Percentiles rank a stretch among this genome's conserved stretches.
Conservation (phyloP, 2,329 filamentous ascomycete species). For the Tolypocladium ovalisporum region DNA sequence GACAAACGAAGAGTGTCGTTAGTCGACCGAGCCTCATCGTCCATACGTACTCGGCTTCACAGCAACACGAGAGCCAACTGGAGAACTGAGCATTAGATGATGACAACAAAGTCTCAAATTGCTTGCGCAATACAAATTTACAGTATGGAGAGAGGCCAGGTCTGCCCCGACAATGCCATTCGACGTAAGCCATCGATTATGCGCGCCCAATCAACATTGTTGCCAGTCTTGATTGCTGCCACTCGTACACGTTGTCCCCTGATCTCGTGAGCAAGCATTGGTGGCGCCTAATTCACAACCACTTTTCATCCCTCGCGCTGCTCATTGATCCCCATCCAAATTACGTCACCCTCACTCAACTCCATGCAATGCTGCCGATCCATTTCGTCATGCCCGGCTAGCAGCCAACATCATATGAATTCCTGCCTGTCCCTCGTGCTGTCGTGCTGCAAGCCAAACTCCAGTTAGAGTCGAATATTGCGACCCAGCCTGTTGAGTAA, state of each 20-base stretch:
- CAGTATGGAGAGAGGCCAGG: not conserved
- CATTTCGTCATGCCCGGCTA: not conserved
- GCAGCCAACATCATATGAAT: not conserved
- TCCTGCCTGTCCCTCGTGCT: not conserved
- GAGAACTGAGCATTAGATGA: not conserved
- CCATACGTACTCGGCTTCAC: not conserved
- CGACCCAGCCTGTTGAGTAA: not conserved
- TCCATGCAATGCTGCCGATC: slow-evolving; percentile 2
- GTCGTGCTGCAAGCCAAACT: not conserved
- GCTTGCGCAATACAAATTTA: not conserved
- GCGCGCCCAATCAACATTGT: not conserved
- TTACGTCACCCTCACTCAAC: not conserved
- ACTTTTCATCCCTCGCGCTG: not conserved
- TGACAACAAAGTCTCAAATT: not conserved
- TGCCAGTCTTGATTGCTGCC: not conserved
- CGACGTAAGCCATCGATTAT: not conserved
- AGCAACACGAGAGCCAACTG: not conserved
- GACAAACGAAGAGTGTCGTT: not conserved
- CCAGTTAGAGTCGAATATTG: not conserved
- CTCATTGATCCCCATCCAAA: not conserved
- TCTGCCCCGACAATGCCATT: not conserved
- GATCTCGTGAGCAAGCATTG: not conserved
- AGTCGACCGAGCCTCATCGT: not conserved
- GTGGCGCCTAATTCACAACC: not conserved
- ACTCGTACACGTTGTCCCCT: not conserved